A percentile compares a stretch with the other conserved stretches of the same genome.
Evolutionary conservation across 352 stramenopile genomes (phyloP).

Genomic region (Globisporangium paddicum): DNA sequence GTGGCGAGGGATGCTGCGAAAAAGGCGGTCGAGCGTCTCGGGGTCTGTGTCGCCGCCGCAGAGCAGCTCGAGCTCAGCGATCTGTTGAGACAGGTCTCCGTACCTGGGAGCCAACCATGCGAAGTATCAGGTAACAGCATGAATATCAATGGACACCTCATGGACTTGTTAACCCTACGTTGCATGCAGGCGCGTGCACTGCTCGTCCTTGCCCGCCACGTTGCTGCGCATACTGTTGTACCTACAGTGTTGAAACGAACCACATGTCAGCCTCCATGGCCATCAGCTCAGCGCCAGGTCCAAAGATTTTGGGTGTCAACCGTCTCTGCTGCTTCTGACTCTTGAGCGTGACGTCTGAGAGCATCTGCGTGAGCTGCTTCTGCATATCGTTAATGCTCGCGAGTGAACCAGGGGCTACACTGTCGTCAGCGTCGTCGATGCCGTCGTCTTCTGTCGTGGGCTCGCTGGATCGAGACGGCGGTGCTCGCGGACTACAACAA

Average conservation of each 20-base stretch:
- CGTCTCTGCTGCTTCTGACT: slow-evolving; percentile 39
- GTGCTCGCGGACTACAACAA: slow-evolving; percentile 17
- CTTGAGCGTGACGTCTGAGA: slow-evolving; percentile 29
- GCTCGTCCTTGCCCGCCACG: slow-evolving; percentile 23
- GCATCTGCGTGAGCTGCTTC: slow-evolving; percentile 29
- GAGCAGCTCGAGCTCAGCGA: slow-evolving; percentile 34
- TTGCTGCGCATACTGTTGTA: slow-evolving; percentile 24
- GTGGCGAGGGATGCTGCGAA: slow-evolving; percentile 35
- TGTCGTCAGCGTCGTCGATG: not conserved
- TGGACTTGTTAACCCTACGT: slow-evolving; percentile 7
- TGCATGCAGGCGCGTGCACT: slow-evolving; percentile 12
- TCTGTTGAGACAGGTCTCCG: slow-evolving; percentile 30
- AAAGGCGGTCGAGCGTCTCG: slow-evolving; percentile 40
- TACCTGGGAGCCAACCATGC: slow-evolving; percentile 22
- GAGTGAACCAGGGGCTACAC: not conserved
- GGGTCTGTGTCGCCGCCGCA: slow-evolving; percentile 33
- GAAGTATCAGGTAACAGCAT: not conserved
- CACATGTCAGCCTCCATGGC: not conserved
- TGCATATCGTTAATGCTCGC: slow-evolving; percentile 18
- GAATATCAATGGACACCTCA: not conserved
- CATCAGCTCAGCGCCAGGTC: not conserved
- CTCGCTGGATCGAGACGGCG: slow-evolving; percentile 19
- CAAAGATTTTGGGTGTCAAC: slow-evolving; percentile 13
- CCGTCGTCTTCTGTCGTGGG: slow-evolving; percentile 32
- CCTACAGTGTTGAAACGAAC: slow-evolving; percentile 6